A percentile compares a stretch with the other conserved stretches of the same genome.
phyloP scores from a whole-genome alignment of 2,329 filamentous ascomycete species.

The Penicillium sclerotigenum region DNA sequence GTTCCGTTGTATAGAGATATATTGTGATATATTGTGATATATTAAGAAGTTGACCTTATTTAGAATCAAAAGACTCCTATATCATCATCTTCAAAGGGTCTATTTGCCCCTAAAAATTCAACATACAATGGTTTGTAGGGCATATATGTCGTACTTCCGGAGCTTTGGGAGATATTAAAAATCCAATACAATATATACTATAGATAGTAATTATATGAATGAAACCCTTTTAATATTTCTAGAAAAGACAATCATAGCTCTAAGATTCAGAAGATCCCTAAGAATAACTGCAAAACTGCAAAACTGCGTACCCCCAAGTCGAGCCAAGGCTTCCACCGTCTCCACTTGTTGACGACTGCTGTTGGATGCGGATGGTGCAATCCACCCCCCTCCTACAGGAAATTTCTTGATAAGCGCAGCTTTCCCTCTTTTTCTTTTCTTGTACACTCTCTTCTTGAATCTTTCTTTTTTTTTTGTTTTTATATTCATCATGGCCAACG shows the following conservation, averaged over 20 bases:
- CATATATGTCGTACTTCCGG: background rate
- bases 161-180: too few species aligned
- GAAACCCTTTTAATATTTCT: background rate
- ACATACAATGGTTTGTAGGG: background rate
- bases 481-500: constrained; percentile 46
- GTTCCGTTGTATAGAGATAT: too few species aligned
- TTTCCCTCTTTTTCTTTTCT: constrained; percentile 2
- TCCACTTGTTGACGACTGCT: constrained; percentile 24
- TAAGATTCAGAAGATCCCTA: background rate
- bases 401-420: constrained; percentile 9
- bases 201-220: too few species aligned
- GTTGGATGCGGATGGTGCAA: constrained; percentile 5
- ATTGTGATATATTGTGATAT: too few species aligned
- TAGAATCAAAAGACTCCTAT: background rate
- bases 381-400: constrained; percentile 5
- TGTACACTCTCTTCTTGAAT: background rate
- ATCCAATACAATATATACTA: too few species aligned
- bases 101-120: constrained; percentile 23
- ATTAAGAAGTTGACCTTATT: too few species aligned
- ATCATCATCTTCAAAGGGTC: background rate
- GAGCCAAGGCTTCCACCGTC: constrained; percentile 15
- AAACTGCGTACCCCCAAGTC: background rate
- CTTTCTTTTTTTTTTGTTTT: constrained; percentile 2
- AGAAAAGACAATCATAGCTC: background rate
- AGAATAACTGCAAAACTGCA: too few species aligned